A percentile compares a stretch with the other conserved stretches of the same genome.
phyloP scores from a whole-genome alignment of 2,329 filamentous ascomycete species.

The Beauveria bassiana region DNA sequence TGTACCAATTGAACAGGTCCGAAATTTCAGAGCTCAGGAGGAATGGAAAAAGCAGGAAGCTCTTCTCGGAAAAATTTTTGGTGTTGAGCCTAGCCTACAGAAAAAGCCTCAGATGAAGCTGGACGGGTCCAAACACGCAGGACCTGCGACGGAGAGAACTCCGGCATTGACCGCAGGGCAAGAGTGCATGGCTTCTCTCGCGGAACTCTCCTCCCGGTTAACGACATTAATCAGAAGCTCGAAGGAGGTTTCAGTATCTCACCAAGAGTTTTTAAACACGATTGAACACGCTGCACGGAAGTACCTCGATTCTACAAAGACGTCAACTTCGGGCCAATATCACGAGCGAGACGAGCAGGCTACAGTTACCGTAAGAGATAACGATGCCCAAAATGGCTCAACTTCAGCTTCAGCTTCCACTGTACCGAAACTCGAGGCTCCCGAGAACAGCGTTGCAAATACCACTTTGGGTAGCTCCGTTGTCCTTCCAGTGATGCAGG shows the following conservation, averaged over 20 bases:
- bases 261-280: constrained; percentile 40
- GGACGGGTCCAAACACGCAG: constrained; percentile 13
- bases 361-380: not conserved
- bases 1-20: constrained; percentile 35
- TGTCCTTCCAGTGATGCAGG: not conserved
- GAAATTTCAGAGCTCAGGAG: constrained; percentile 41
- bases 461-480: not conserved
- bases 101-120: constrained; percentile 27
- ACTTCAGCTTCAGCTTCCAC: not conserved
- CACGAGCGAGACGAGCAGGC: constrained; percentile 9
- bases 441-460: no score
- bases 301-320: constrained; percentile 37
- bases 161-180: constrained; percentile 19
- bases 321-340: not conserved
- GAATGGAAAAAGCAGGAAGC: constrained; percentile 48
- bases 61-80: constrained; percentile 45
- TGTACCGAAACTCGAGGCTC: not conserved
- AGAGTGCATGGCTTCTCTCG: constrained; percentile 27
- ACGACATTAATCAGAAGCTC: constrained; percentile 33
- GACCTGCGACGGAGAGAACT: constrained; percentile 3
- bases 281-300: constrained; percentile 44
- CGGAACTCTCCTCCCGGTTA: constrained; percentile 34
- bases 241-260: constrained; percentile 24
- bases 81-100: constrained; percentile 34
- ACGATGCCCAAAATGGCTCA: not conserved